Evolutionary conservation across 148 eudicot species (phyloP), one percentile per base, ranked within the genome.

Genomic region (Cornus controversa): DNA sequence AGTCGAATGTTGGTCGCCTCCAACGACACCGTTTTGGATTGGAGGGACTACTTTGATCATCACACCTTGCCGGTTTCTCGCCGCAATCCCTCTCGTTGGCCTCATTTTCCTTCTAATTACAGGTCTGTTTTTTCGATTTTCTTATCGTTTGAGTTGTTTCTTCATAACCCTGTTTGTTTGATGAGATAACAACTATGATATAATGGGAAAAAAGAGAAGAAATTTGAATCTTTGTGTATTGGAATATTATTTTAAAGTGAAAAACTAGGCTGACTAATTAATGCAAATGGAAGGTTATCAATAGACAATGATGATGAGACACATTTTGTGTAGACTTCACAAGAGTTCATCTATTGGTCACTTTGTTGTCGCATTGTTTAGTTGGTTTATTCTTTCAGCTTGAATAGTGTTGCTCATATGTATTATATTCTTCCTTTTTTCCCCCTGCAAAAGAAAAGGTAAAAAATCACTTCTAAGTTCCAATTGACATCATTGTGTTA

Each of bases 21-120:
- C 0, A 87, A 93, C 69, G 98, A 90, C 50, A 50, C 84, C 14
- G 97, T 95, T 72, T 90, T 95, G 88, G 99, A 95, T 81, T 95
- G 99, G 99, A 89, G 99, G 66, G 99, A 95, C 80, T 95, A 91
- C 66, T 93, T 90, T 84, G 98, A 95, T 87, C 99, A 93, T 76
- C 98, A 95, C 58, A 91, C 97, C 66, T 87, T 87, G 20, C 99
- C 99, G 0, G 54, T 89, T 67, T 82, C 88, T 2, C 82, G 97
- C 1, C 85, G 98, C 8, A 71, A 91, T 85, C 84, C 93, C 0
- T 66, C 81, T 11, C 85, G 82, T 8, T 95, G 99, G 99, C 98
- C 99, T 1, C 37, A 82, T 72, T 91, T 74, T 65, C 90, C 91
- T 6, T 66, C 85, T 31, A 84, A 88, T 83, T 95, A 95, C 80